Percentiles rank a stretch among this genome's conserved stretches.
Conservation (phyloP, 139 green algal species). For the Yamagishiella unicocca region DNA sequence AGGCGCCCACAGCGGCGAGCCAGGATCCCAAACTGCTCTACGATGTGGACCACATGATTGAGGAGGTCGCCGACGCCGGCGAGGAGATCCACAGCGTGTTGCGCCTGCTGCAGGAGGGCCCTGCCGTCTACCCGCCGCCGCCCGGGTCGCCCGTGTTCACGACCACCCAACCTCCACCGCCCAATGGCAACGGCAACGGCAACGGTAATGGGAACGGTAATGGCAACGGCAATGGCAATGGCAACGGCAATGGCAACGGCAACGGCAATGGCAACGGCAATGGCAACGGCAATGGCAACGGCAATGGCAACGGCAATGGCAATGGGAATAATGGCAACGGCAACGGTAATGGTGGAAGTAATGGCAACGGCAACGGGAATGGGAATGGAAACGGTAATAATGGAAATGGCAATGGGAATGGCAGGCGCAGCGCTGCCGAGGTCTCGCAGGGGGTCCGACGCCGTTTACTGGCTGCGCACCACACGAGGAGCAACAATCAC, state of each 20-base stretch:
- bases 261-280: constrained; percentile 2
- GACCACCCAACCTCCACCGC: no score
- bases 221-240: not conserved
- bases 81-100: not conserved
- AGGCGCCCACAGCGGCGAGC: constrained; percentile 7
- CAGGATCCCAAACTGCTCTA: not conserved
- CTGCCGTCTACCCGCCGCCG: not conserved
- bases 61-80: not conserved
- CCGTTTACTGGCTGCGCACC: no score
- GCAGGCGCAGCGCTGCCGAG: no score
- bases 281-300: constrained; percentile 1
- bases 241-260: constrained; percentile 9
- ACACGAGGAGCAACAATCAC: no score
- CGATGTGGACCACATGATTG: not conserved
- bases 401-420: not conserved
- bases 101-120: not conserved
- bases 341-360: constrained; percentile 10
- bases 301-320: constrained; percentile 14
- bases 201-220: not conserved
- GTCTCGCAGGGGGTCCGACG: no score
- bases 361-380: not conserved
- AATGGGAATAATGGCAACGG: constrained; percentile 1
- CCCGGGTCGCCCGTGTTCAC: no score
- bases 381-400: not conserved
- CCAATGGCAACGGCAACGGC: not conserved